These are phyloP conservation scores for Metarhizium anisopliae DNA, from an alignment of 2,329 filamentous ascomycete species.

Conservation along the genomic window DNA sequence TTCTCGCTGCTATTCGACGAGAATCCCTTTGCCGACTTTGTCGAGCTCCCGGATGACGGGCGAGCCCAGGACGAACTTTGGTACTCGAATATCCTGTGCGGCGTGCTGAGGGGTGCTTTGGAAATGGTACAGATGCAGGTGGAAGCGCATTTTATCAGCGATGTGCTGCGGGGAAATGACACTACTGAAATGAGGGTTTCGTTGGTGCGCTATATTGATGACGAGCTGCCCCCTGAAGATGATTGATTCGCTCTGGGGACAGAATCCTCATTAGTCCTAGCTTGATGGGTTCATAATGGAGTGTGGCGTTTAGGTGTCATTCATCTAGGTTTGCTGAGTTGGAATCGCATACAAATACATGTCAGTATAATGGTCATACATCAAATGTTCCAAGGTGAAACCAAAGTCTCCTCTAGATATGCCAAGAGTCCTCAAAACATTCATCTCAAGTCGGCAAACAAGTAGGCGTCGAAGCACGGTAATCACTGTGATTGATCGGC, in stretches of 20 bases:
- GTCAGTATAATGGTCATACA: too few relatives aligned
- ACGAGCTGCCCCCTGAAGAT: constrained; percentile 93
- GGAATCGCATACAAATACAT: not conserved
- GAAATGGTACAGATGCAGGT: constrained; percentile 99
- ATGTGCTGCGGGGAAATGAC: constrained; percentile 86
- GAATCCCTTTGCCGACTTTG: constrained; percentile 93
- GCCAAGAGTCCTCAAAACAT: not conserved
- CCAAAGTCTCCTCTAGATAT: too few relatives aligned
- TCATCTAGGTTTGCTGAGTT: not conserved
- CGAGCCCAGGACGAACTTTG: constrained; percentile 92
- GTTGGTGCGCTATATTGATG: constrained; percentile 88
- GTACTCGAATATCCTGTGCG: constrained; percentile 97
- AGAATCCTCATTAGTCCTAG: not conserved
- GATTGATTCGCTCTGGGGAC: constrained; percentile 46
- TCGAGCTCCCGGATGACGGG: constrained; percentile 92
- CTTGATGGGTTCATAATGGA: not conserved
- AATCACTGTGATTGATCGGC: not conserved
- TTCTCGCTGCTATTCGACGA: constrained; percentile 96
- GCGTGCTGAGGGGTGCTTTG: constrained; percentile 78
- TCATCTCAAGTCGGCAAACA: not conserved
- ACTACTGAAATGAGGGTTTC: constrained; percentile 95
- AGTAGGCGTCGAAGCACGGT: not conserved
- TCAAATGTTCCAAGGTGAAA: too few relatives aligned
- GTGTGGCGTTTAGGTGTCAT: not conserved
- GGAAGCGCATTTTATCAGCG: constrained; percentile 91